phyloP scores from a whole-genome alignment of 306 rosid genomes.

The Acacia confusa region DNA sequence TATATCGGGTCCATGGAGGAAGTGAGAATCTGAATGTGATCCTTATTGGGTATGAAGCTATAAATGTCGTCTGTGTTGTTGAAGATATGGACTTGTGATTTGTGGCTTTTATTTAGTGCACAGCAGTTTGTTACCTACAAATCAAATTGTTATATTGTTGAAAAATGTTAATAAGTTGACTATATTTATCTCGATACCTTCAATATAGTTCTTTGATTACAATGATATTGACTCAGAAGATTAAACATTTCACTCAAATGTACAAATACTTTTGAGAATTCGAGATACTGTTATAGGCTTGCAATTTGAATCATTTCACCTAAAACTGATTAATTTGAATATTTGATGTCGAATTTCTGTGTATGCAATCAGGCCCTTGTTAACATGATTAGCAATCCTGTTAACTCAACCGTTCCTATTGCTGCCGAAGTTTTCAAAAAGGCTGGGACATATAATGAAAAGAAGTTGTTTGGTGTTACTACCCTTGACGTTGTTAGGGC shows the following conservation, averaged over 20 bases:
- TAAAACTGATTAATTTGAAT: neutral
- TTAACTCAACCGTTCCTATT: slow-evolving; percentile 97
- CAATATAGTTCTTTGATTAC: neutral
- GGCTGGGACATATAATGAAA: slow-evolving; percentile 84
- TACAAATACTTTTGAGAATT: neutral
- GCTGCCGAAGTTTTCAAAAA: slow-evolving; percentile 98
- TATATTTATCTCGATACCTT: neutral
- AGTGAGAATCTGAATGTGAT: neutral
- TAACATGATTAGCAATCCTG: slow-evolving; percentile 98
- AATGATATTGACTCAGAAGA: neutral
- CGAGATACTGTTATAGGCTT: neutral
- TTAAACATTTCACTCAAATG: neutral
- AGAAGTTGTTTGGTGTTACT: slow-evolving; percentile 94
- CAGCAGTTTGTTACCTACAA: neutral
- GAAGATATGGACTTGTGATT: neutral
- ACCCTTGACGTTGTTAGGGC: slow-evolving; percentile 99
- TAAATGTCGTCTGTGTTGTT: neutral
- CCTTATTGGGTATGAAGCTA: neutral
- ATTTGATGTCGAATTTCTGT: slow-evolving; percentile 15
- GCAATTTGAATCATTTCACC: neutral
- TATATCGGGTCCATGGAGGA: neutral
- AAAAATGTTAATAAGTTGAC: neutral
- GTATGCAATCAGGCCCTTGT: slow-evolving; percentile 69
- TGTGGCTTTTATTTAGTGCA: neutral
- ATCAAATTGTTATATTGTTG: neutral